Evolutionary conservation across 2,329 filamentous ascomycete species (phyloP).

Genomic region (Neurospora crassa): DNA sequence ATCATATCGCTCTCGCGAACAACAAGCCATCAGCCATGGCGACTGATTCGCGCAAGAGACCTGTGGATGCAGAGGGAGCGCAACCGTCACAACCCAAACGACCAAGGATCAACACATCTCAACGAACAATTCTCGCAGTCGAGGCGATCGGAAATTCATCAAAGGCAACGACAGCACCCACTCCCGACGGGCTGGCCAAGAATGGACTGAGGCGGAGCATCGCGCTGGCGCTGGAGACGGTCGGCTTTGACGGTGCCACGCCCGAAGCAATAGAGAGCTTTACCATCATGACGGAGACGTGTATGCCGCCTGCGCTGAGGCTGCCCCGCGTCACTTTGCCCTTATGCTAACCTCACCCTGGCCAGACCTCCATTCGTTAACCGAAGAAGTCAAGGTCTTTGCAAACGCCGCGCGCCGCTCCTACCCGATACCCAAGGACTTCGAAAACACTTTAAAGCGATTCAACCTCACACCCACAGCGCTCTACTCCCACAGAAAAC

Average conservation of each 20-base stretch:
- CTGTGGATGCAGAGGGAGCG: constrained; percentile 21
- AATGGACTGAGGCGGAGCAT: constrained; percentile 44
- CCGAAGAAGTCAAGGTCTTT: constrained; percentile 37
- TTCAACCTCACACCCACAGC: constrained; percentile 42
- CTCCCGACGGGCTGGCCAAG: constrained; percentile 15
- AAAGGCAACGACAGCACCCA: constrained; percentile 4
- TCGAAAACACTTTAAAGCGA: constrained; percentile 40
- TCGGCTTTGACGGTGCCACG: constrained; percentile 47
- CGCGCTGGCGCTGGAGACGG: constrained; percentile 43
- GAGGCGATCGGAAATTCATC: constrained; percentile 4
- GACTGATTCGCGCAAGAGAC: constrained; percentile 26
- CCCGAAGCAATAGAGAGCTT: constrained; percentile 51
- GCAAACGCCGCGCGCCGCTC: constrained; percentile 41
- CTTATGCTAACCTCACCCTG: neutral
- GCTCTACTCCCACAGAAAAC: constrained; percentile 46
- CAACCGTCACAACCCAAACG: constrained; percentile 24
- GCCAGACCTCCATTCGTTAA: constrained; percentile 39
- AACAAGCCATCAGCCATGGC: constrained; percentile 10
- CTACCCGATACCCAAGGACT: constrained; percentile 46
- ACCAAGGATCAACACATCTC: constrained; percentile 13
- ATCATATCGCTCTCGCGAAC: constrained; percentile 5
- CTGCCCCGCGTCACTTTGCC: neutral
- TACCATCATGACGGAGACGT: constrained; percentile 44
- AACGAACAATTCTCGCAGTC: constrained; percentile 5
- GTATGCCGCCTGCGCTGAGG: constrained; percentile 28